Base-by-base conservation (phyloP, 2,329 filamentous ascomycete species). In the Fusarium nodosum region DNA sequence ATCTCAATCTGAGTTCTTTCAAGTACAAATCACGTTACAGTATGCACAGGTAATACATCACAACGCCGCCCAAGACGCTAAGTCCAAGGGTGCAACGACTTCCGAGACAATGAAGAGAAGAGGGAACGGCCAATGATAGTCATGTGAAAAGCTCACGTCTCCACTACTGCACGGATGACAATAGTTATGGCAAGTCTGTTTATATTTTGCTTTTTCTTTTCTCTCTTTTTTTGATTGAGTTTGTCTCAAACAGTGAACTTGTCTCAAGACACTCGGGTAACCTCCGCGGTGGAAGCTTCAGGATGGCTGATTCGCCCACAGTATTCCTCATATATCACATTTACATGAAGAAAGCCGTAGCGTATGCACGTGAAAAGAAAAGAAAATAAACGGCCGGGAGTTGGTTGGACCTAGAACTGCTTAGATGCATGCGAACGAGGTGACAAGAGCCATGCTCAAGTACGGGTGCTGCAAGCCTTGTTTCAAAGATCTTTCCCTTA, bases 401-500 rank as follows among this genome's bases (percentile, higher is more conserved):
- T 5, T 38, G 24, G 18, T 30, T 33, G 2, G 11, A 39, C 4
- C 26, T 22, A 10, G 24, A 45, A n/a, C 20, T 45, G n/a, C 31
- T 28, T n/a, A 20, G 46, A 51, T 28, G 22, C 46, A 64, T 22
- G 26, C 46, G 56, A 30, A 48, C 44, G 22, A 18, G 42, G 48
- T 36, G 15, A 59, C 39, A 53, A 39, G 48, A 56, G 26, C 22
- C 39, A 53, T 54, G 39, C 39, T 42, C 45, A 45, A 34, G 28
- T 46, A 31, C 41, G 22, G 39, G 28, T 39, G 54, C 60, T 55
- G 56, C 31, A 66, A 66, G 62, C 57, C 62, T 41, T 67, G 66
- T 70, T 70, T 70, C 66, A 67, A 47, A 64, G 48, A 24, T 54
- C 56, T 69, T 71, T 64, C 67, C 45, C 8, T 44, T 24, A 16